Evolutionary conservation across 108 stramenopile species (phyloP), one percentile per base, ranked within the genome.

Genomic region (Schizochytrium sp.): DNA sequence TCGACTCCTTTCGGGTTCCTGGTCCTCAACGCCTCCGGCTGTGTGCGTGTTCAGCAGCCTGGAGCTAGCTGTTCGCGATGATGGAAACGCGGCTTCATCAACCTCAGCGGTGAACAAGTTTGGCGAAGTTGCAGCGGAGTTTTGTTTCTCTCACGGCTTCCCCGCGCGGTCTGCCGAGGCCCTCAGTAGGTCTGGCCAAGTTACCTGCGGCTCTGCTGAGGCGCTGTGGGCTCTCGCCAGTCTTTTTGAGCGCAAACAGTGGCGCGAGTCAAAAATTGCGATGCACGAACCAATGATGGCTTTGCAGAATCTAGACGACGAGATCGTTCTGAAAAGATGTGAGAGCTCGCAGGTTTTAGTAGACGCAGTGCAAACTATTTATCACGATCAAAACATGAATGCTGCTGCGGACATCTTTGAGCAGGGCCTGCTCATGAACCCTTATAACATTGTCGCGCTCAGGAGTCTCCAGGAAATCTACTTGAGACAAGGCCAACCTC

Each of bases 241-340:
- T 7, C 64, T 69, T 44, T 69, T 69, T 15, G 64, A 69, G 64
- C 64, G 64, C 19, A 69, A 69, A 15, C 64, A 12, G 64, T 69
- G 64, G 64, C 64, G 64, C 64, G 12, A 8, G 12, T 1, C 64
- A 38, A 38, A 44, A 38, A 44, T 44, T 5, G 64, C 12, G 64
- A 38, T 69, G 12, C 64, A 15, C 10, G 64, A 69, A 15, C 64
- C 64, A 8, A 38, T 69, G 19, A 44, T 44, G 0, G 64, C 64
- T 7, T 44, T 69, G 10, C 42, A 69, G 19, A 38, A 38, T 38
- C 12, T 38, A 7, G 5, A 44, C 19, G 42, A 7, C 64, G 2
- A 38, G 2, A 0, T 7, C 19, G 59, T n/a, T n/a, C 17, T n/a
- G 19, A n/a, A 60, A 17, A 1, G 19, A n/a, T n/a, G 17, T n/a